Base-by-base conservation (phyloP, 176 grass and related monocot genomes). In the Carex littledalei region DNA sequence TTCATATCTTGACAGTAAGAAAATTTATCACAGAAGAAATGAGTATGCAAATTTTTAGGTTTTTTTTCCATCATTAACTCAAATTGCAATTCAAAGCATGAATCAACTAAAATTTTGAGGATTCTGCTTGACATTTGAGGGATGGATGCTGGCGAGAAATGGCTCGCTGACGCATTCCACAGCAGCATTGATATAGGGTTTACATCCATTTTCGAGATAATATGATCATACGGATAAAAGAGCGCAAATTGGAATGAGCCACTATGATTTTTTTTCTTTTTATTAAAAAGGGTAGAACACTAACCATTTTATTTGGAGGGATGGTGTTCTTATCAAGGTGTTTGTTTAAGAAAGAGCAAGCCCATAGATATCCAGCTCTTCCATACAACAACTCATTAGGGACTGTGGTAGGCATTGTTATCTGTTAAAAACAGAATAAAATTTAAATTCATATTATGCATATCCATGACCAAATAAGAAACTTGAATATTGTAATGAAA, bases 321-420 rank as follows among this genome's bases (percentile, higher is more conserved):
- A 98, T 89, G 11, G 88, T 89, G 62, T 91, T 72, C 26, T 90
- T 84, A 20, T 88, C 83, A 47, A 95, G 88, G 85, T 95, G 85
- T 56, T 93, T 94, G 68, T 94, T 93, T 89, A 98, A 89, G 89
- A 98, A 95, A 85, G 86, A 92, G 59, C 95, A 98, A 85, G 95
- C 87, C 95, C 91, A 98, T 52, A 98, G 78, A 89, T 95, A 98
- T 9, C 95, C 95, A 12, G 89, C 89, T 88, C 93, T 93, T 90
- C 95, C 93, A 73, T 95, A 94, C 10, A 98, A 55, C 57, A 98
- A 71, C 77, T 98, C 95, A 54, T 92, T 92, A 59, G 89, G 93
- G 69, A 93, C 88, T 54, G 92, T 88, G 55, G 82, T 67, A 41
- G 89, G 86, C 79, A 98, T 17, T 6, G 22, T 95, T 81, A 98